phyloP scores from a whole-genome alignment of 169 alveolate species.

The Cryptosporidium sp. region DNA sequence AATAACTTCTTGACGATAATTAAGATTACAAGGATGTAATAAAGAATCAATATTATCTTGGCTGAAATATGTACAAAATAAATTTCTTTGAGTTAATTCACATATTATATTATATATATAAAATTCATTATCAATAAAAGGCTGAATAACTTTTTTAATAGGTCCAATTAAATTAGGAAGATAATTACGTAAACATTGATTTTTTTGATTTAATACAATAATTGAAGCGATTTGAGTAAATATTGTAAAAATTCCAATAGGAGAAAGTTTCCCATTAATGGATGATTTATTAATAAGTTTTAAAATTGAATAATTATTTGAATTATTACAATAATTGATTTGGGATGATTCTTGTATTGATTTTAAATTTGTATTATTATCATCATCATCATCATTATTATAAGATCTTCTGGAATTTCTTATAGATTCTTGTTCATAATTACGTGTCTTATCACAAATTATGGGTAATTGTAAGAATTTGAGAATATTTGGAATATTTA shows the following conservation, averaged over 20 bases:
- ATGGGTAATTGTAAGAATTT: conserved; percentile 41
- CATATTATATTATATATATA: conserved; percentile 27
- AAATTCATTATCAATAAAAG: conserved; percentile 49
- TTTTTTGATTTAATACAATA: conserved; percentile 21
- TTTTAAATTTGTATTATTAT: not conserved
- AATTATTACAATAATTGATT: not conserved
- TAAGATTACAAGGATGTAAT: conserved; percentile 50
- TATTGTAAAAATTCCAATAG: conserved; percentile 57
- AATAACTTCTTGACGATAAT: conserved; percentile 58
- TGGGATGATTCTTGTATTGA: not conserved
- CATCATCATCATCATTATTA: no score
- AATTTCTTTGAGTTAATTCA: conserved; percentile 63
- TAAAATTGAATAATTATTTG: conserved; percentile 7
- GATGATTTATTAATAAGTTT: not conserved
- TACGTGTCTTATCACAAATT: conserved; percentile 1
- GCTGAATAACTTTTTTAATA: conserved; percentile 15
- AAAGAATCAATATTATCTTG: conserved; percentile 58
- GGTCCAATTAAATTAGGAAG: conserved; percentile 62
- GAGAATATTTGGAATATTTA: conserved; percentile 48
- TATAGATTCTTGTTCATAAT: conserved; percentile 8
- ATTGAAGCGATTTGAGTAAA: conserved; percentile 41
- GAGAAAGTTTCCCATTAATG: not conserved
- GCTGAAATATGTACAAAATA: conserved; percentile 57
- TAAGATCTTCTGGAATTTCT: conserved; percentile 4
- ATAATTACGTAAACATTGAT: conserved; percentile 23